Evolutionary conservation across 306 rosid genomes (phyloP), one percentile per base, ranked within the genome.

Genomic region (Vicia villosa): DNA sequence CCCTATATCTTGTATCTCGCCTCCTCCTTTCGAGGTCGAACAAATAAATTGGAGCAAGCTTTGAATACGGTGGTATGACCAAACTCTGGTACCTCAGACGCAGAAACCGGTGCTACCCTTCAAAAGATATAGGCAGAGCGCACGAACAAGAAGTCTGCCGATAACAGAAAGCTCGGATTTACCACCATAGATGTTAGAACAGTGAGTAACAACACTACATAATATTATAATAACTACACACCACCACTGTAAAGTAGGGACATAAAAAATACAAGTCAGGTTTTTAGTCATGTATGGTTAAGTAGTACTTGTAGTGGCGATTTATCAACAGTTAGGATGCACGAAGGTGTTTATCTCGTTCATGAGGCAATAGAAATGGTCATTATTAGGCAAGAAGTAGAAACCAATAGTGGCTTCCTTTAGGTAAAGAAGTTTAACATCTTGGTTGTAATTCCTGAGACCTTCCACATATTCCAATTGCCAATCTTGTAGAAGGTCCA

Each of bases 331-430:
- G 85, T 81, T 74, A 79, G 92, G 64, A 61, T 84, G 84, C 28
- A 87, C 90, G 56, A 91, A 89, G 63, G 55, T 69, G 54, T 79
- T 81, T 5, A 89, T 79, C 94, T 89, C 90, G 77, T 91, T 86
- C 91, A 89, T 87, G 50, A 91, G 86, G 62, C 68, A 65, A 55
- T 85, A 84, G 86, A 91, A 91, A 42, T 91, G 90, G 49, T 84
- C 80, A 68, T 91, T 91, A 32, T 91, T 91, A 2, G 97, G 97
- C 78, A 91, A 79, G 96, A 91, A 91, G 86, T 91, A 91, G 90
- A 91, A 91, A 40, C 97, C 96, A 10, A 91, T 89, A 5, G 97
- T 91, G 10, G 97, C 97, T 73, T 89, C 86, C 77, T 85, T 52
- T 2, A 91, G 81, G 73, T 63, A 81, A 24, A 87, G 89, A 63